A percentile compares a stretch with the other conserved stretches of the same genome.
phyloP scores from a whole-genome alignment of 345 rosid species.

The Eucalyptus leucophloia region DNA sequence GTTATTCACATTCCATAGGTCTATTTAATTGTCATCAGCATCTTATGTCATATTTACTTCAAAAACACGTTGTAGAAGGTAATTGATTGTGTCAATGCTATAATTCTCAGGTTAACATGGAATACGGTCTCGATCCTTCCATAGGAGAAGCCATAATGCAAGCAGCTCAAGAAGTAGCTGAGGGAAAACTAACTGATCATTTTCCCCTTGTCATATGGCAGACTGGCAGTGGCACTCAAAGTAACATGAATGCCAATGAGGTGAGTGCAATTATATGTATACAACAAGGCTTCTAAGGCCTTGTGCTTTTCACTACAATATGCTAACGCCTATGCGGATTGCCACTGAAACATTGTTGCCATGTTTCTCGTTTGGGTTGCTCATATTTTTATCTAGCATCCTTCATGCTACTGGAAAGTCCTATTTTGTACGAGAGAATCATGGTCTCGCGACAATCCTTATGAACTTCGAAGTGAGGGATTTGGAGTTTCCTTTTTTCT shows the following conservation, averaged over 20 bases:
- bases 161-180: conserved; percentile 93
- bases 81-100: neutral
- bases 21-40: neutral
- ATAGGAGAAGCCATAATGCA: conserved; percentile 85
- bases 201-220: conserved; percentile 96
- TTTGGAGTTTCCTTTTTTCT: neutral
- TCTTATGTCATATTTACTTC: neutral
- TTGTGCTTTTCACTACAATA: neutral
- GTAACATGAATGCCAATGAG: conserved; percentile 99
- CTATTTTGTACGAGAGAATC: neutral
- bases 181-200: conserved; percentile 77
- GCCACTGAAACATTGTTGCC: neutral
- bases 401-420: neutral
- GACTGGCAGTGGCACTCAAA: conserved; percentile 99
- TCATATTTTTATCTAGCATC: neutral
- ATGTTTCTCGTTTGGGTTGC: neutral
- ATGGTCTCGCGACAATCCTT: neutral
- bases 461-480: neutral
- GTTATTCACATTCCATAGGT: neutral
- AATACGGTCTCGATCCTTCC: conserved; percentile 83
- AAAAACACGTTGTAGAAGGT: neutral
- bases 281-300: neutral
- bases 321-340: neutral
- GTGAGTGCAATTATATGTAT: conserved; percentile 6
- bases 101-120: conserved; percentile 62